Evolutionary conservation across 129 eudicot species (phyloP).

Genomic region (Ambrosia artemisiifolia): DNA sequence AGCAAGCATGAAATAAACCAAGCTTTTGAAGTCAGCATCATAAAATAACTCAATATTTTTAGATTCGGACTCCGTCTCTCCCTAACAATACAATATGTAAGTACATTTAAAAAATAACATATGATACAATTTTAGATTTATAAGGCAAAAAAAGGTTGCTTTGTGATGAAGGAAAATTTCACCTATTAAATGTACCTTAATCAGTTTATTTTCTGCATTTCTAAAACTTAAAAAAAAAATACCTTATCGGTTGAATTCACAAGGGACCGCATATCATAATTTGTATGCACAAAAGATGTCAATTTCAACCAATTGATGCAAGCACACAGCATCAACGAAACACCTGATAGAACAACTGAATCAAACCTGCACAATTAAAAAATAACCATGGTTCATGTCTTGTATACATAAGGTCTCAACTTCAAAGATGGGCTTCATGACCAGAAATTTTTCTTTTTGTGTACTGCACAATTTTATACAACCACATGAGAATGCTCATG

Average conservation of each 20-base stretch:
- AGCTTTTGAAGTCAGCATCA: constrained; percentile 64
- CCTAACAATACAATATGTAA: constrained; percentile 35
- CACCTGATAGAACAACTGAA: constrained; percentile 88
- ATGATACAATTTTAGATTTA: background rate
- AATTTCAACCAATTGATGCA: constrained; percentile 91
- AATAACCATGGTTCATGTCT: constrained; percentile 11
- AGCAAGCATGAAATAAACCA: constrained; percentile 95
- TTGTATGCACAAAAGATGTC: constrained; percentile 90
- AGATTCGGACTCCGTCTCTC: constrained; percentile 38
- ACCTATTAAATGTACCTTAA: background rate
- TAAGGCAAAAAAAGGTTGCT: background rate
- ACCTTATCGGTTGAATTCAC: constrained; percentile 69
- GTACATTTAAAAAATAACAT: constrained; percentile 2
- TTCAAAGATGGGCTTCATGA: background rate
- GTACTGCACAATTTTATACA: background rate
- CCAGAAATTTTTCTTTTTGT: background rate
- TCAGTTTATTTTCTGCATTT: background rate
- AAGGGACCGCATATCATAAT: constrained; percentile 72
- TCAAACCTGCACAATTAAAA: constrained; percentile 61
- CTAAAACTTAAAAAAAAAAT: constrained; percentile 10
- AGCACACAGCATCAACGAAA: constrained; percentile 65
- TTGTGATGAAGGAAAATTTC: background rate
- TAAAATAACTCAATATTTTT: constrained; percentile 44
- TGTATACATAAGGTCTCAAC: background rate
- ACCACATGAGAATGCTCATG: background rate